Conservation (phyloP, 768 basidiomycete species). For the Pulveroboletus sp. region DNA sequence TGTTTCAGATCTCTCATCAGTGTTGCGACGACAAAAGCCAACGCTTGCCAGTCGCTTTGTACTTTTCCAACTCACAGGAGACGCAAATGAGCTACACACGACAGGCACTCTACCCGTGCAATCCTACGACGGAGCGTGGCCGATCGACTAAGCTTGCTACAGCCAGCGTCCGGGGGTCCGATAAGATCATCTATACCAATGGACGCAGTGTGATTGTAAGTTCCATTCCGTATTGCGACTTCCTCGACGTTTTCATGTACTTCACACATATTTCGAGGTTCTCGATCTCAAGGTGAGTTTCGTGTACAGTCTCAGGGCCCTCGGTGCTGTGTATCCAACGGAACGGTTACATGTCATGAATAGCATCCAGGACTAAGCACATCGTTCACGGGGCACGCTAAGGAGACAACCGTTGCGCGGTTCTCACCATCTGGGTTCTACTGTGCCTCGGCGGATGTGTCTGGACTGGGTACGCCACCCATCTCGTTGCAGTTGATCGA, state of each 20-base stretch:
- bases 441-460: slow-evolving; percentile 83
- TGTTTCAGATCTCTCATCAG: slow-evolving; percentile 1
- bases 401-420: slow-evolving; percentile 83
- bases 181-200: slow-evolving; percentile 81
- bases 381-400: slow-evolving; percentile 75
- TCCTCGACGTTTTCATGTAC: not conserved
- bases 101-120: slow-evolving; percentile 56
- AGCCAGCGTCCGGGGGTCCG: slow-evolving; percentile 44
- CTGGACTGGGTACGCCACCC: slow-evolving; percentile 62
- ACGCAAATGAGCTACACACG: slow-evolving; percentile 46
- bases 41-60: not conserved
- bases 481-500: not conserved
- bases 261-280: slow-evolving; percentile 44
- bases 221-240: slow-evolving; percentile 10
- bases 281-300: slow-evolving; percentile 72
- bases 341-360: not conserved
- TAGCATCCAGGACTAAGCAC: slow-evolving; percentile 64
- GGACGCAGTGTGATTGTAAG: slow-evolving; percentile 83
- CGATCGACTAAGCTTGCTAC: slow-evolving; percentile 67
- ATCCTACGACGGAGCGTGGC: slow-evolving; percentile 64
- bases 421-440: slow-evolving; percentile 94
- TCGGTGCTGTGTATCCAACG: not conserved
- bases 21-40: not conserved
- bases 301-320: not conserved
- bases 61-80: not conserved